Evolutionary conservation across 1,139 yeast genomes (phyloP), one percentile per base, ranked within the genome.

Genomic region (Petasospora fabianii): DNA sequence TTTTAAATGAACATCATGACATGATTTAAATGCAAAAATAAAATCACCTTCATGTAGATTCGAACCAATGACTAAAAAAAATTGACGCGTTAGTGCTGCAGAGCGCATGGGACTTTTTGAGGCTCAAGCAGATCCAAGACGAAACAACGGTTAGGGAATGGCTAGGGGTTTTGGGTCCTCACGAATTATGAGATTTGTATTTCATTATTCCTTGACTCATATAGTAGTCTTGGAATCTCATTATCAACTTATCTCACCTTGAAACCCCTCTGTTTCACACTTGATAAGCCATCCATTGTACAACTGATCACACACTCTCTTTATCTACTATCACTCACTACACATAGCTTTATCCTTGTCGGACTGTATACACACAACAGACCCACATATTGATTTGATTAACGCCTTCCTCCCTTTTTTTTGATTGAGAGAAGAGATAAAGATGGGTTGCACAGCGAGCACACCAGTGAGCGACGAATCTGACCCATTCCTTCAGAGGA

Each of bases 371-470:
- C n/a, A n/a, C n/a, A n/a, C n/a, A n/a, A n/a, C n/a, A n/a, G n/a
- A n/a, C n/a, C n/a, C n/a, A n/a, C n/a, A n/a, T n/a, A n/a, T n/a
- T n/a, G n/a, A n/a, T n/a, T n/a, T n/a, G n/a, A n/a, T n/a, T n/a
- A n/a, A n/a, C n/a, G n/a, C n/a, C n/a, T n/a, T n/a, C n/a, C n/a
- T n/a, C n/a, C n/a, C n/a, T n/a, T n/a, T n/a, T n/a, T n/a, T n/a
- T n/a, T n/a, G n/a, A n/a, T n/a, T n/a, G n/a, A n/a, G n/a, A n/a
- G n/a, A n/a, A n/a, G n/a, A n/a, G n/a, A n/a, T n/a, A n/a, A n/a
- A n/a, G n/a, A 49, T 51, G 57, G 57, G 55, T 2, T 84, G 94
- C 56, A 59, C 71, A 13, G 73, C 78, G 20, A 83, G 92, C 59
- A 66, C 73, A 7, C 71, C 71, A 22, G 61, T 54, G n/a, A 70